Base-by-base conservation (phyloP, 75 land plant species). In the Adiantum capillusveneris region DNA sequence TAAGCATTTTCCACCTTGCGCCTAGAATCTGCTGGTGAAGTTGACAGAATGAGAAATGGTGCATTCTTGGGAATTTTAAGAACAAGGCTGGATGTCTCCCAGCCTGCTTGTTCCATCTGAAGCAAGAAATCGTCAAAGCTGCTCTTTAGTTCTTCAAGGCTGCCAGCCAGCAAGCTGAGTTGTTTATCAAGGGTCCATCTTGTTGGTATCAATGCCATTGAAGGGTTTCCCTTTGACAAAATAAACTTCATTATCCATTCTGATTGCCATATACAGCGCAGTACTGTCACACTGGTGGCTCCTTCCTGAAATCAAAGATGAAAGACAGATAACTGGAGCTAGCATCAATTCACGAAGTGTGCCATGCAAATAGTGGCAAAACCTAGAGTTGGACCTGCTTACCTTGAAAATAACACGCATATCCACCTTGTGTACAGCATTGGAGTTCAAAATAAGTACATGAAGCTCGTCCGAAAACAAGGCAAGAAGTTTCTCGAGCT, bases 241-340 rank as follows among this genome's bases (percentile, higher is more conserved):
- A 21, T 24, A 5, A 30, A 16, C 29, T 31, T 49, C 56, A 63
- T 52, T 14, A 69, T 57, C 70, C 70, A 69, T 41, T 56, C 54
- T 39, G 72, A 57, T 64, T 69, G 72, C 30, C 45, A 69, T 17
- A 69, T 52, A 44, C 67, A 45, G 49, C 72, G 59, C 25, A 69
- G 19, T 2, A 69, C n/a, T 29, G 72, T 62, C 16, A 30, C 49
- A 65, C 46, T 69, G 13, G 51, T 62, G 22, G 72, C 72, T 31
- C 66, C 72, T 62, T 62, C 66, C 72, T 69, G 64, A 61, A 55
- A 21, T 13, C 44, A 29, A 24, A 31, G 43, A 41, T 41, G n/a
- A n/a, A n/a, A n/a, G n/a, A n/a, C n/a, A n/a, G n/a, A n/a, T n/a
- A n/a, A n/a, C n/a, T n/a, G n/a, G n/a, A n/a, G n/a, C n/a, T n/a